A percentile compares a stretch with the other conserved stretches of the same genome.
Evolutionary conservation across 2,329 filamentous ascomycete genomes (phyloP).

Genomic region (Aspergillus sojae): DNA sequence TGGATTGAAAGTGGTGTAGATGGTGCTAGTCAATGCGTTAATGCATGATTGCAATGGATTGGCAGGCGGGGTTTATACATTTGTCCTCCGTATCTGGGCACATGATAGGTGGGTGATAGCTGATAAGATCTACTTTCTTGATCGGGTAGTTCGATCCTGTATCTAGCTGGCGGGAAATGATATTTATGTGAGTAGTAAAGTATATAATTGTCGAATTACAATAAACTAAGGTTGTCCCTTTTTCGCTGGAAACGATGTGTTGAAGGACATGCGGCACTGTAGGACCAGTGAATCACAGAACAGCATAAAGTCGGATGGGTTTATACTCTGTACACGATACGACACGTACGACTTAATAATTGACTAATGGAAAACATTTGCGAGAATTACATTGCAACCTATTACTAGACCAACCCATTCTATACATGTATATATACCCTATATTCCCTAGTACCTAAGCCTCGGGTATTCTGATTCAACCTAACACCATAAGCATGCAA

Average conservation of each 20-base stretch:
- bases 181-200: too few species aligned
- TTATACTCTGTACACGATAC: too few species aligned
- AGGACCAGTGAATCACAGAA: too few species aligned
- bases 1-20: neutral
- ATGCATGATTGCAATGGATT: neutral
- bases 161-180: too few species aligned
- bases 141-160: neutral
- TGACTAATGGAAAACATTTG: too few species aligned
- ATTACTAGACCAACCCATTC: neutral
- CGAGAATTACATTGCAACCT: neutral
- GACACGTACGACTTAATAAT: neutral
- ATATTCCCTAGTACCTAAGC: slow-evolving; percentile 23
- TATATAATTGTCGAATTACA: too few species aligned
- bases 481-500: slow-evolving; percentile 40
- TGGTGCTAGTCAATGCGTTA: neutral
- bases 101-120: neutral
- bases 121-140: neutral
- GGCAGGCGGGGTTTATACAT: neutral
- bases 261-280: too few species aligned
- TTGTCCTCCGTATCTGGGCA: too few species aligned
- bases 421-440: slow-evolving; percentile 41
- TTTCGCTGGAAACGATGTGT: too few species aligned
- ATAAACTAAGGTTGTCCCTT: too few species aligned
- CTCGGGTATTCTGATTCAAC: slow-evolving; percentile 31
- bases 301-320: too few species aligned